These are phyloP conservation scores for Fraxinus pennsylvanica DNA, from an alignment of 257 asterid genomes.

Conservation along the genomic window DNA sequence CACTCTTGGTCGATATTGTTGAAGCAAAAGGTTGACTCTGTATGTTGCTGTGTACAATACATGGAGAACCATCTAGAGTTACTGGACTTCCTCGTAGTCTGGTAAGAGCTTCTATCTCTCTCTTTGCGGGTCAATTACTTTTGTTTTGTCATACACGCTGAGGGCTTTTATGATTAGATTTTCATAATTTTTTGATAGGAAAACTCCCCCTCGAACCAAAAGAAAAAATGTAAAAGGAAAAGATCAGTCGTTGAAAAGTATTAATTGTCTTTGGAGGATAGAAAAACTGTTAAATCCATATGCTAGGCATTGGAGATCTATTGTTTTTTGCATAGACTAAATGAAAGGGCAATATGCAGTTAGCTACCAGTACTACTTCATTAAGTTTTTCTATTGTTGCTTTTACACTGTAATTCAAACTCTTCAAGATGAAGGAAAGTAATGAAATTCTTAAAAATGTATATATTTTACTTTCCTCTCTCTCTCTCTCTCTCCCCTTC, in stretches of 20 bases:
- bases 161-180: slow-evolving; percentile 1
- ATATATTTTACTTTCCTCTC: not conserved
- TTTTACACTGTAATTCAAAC: not conserved
- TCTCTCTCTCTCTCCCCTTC: not conserved
- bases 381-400: not conserved
- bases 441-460: not conserved
- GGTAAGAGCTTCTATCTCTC: slow-evolving; percentile 50
- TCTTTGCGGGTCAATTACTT: slow-evolving; percentile 11
- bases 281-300: not conserved
- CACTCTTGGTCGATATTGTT: slow-evolving; percentile 94
- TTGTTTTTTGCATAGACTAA: not conserved
- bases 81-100: slow-evolving; percentile 92
- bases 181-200: not conserved
- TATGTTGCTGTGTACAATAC: slow-evolving; percentile 69
- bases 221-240: not conserved
- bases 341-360: not conserved
- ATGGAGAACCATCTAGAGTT: slow-evolving; percentile 92
- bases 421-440: not conserved
- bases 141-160: slow-evolving; percentile 16
- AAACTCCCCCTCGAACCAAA: not conserved
- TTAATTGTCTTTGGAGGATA: not conserved
- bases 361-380: no score
- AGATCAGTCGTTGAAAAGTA: not conserved
- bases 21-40: slow-evolving; percentile 77
- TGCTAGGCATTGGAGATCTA: not conserved